Evolutionary conservation across 2,329 filamentous ascomycete genomes (phyloP), one percentile per base, ranked within the genome.

Genomic region (Penicillium sp.): DNA sequence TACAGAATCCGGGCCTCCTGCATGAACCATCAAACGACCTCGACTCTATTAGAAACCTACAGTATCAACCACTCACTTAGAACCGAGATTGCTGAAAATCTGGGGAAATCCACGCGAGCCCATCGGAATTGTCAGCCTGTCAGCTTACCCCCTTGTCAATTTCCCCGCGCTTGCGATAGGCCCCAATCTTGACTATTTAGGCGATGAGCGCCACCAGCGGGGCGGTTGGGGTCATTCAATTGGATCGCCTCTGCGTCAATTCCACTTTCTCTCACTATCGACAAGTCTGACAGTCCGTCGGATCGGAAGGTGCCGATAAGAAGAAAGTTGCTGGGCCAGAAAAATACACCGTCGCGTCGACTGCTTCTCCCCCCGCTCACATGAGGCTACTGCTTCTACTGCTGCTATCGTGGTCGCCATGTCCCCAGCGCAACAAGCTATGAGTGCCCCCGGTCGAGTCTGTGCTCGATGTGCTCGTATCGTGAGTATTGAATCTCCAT

Each of bases 391-490:
- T 12, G 30, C 30, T 33, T 3, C 9, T 33, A 12, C 30, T 33
- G n/a, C 33, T 44, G 22, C 30, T 53, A 53, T 53, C 50, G 50
- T 38, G 28, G 50, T 8, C 30, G n/a, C 9, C 30, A 35, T 38
- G 35, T 53, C 40, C 22, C 28, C 53, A 17, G 17, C 26, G 2
- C 45, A 49, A 12, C 45, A 30, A 49, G 30, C 42, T 3, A 63
- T 65, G 63, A 60, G n/a, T 53, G n/a, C 37, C 1, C 30, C 60
- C 8, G 35, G 58, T 33, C 55, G 62, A 63, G 65, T 67, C 56
- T 67, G 65, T 63, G 65, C 63, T 56, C 63, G 60, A 26, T 67
- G 65, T 42, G 58, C 65, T 15, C 65, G 59, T 4, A 65, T 67
- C 28, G 65, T 65, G 7, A 59, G 65, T 50, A 28, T 19, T 17